A percentile compares a stretch with the other conserved stretches of the same genome.
Conservation (phyloP, 768 basidiomycete genomes). For the Leccinum boreale region DNA sequence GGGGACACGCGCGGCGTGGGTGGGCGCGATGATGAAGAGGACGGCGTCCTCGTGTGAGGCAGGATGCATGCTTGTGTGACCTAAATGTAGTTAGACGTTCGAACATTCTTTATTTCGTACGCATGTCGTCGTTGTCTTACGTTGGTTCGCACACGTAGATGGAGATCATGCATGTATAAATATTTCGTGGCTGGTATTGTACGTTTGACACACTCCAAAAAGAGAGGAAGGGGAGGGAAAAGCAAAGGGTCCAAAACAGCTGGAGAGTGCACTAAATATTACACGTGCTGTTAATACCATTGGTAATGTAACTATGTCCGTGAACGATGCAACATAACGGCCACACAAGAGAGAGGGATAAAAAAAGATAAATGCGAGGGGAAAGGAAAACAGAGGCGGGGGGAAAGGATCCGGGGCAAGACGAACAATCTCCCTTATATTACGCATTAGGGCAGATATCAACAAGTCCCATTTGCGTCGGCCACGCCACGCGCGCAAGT, state of each 20-base stretch:
- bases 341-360: constrained; percentile 5
- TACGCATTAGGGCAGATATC: constrained; percentile 12
- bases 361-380: background rate
- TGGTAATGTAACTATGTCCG: constrained; percentile 24
- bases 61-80: background rate
- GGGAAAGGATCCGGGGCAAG: background rate
- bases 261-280: constrained; percentile 22
- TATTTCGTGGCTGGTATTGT: constrained; percentile 16
- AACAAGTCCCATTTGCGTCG: constrained; percentile 5
- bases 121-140: background rate
- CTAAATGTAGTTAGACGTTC: background rate
- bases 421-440: constrained; percentile 8
- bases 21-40: constrained; percentile 26
- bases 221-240: background rate
- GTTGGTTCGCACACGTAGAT: background rate
- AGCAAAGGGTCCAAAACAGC: constrained; percentile 19
- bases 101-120: background rate
- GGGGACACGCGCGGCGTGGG: constrained; percentile 41
- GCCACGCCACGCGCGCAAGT: background rate
- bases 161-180: constrained; percentile 16
- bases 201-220: constrained; percentile 17
- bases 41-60: constrained; percentile 27
- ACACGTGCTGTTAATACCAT: constrained; percentile 25
- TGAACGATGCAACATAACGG: constrained; percentile 19
- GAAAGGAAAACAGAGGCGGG: background rate